A percentile compares a stretch with the other conserved stretches of the same genome.
Conservation (phyloP, 768 basidiomycete genomes). For the Phylloporus sp. region DNA sequence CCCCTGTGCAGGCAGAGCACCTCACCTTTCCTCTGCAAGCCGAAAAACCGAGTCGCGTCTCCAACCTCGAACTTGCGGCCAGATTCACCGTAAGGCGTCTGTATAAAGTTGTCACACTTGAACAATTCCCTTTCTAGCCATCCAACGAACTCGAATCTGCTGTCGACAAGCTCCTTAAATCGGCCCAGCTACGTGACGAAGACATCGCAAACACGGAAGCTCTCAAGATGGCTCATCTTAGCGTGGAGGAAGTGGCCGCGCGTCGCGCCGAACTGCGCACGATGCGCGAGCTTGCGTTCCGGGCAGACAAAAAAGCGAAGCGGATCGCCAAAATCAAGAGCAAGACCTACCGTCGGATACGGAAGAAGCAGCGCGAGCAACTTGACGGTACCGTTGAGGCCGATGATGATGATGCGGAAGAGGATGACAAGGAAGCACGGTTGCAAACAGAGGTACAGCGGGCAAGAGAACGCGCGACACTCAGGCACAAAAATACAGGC, state of each 20-base stretch:
- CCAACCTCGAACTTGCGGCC: conserved; percentile 71
- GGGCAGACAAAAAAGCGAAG: conserved; percentile 87
- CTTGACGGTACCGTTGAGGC: conserved; percentile 45
- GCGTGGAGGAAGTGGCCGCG: conserved; percentile 79
- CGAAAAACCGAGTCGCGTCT: conserved; percentile 49
- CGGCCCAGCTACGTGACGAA: conserved; percentile 78
- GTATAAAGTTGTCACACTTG: not conserved
- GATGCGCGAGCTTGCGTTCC: conserved; percentile 91
- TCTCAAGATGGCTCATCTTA: conserved; percentile 78
- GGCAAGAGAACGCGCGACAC: conserved; percentile 85
- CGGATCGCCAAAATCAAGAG: conserved; percentile 94
- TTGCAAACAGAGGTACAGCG: conserved; percentile 74
- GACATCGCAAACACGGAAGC: conserved; percentile 78
- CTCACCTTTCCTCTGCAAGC: conserved; percentile 83
- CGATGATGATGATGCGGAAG: conserved; percentile 19
- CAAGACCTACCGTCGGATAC: conserved; percentile 84
- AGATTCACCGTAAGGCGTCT: conserved; percentile 69
- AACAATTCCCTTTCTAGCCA: conserved; percentile 45
- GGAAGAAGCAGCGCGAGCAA: conserved; percentile 72
- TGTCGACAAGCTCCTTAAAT: conserved; percentile 74
- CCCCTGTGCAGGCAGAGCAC: conserved; percentile 64
- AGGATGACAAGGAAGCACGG: conserved; percentile 44
- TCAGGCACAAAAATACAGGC: conserved; percentile 83
- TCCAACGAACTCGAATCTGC: conserved; percentile 81
- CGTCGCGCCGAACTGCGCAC: conserved; percentile 78